Conservation (phyloP, 2,329 filamentous ascomycete species). For the Bipolaris oryzae region DNA sequence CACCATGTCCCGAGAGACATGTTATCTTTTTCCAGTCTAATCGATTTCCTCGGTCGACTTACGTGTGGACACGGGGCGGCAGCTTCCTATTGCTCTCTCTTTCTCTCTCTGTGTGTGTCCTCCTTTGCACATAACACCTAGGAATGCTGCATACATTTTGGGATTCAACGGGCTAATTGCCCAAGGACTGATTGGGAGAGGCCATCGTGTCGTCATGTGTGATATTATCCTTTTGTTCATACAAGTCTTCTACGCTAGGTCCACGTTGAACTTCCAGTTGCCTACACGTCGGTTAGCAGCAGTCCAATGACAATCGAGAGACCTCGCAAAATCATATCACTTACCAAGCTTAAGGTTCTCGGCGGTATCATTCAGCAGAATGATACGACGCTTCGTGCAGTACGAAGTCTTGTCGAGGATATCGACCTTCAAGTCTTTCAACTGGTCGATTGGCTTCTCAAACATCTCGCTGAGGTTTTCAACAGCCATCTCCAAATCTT, state of each 20-base stretch:
- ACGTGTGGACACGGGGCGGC: neutral
- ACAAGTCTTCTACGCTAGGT: conserved; percentile 23
- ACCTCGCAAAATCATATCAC: conserved; percentile 36
- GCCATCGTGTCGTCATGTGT: neutral
- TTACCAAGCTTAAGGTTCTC: conserved; percentile 87
- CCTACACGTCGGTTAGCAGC: conserved; percentile 24
- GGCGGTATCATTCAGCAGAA: conserved; percentile 88
- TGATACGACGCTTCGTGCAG: conserved; percentile 89
- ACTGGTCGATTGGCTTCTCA: conserved; percentile 89
- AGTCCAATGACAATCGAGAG: neutral
- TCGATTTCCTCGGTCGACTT: neutral
- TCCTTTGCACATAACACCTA: neutral
- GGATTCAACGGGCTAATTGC: neutral
- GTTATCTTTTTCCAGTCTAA: neutral
- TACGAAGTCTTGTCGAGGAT: conserved; percentile 99
- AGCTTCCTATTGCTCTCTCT: neutral
- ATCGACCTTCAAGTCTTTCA: conserved; percentile 87
- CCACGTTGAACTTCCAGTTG: conserved; percentile 43
- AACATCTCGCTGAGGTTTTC: conserved; percentile 99
- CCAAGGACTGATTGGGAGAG: neutral
- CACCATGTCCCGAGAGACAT: conserved; percentile 2
- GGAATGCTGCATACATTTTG: neutral
- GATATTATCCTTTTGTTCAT: conserved; percentile 2
- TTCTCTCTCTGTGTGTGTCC: neutral
- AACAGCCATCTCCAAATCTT: conserved; percentile 95